Evolutionary conservation across 164 flowering plant genomes (phyloP).

Genomic region (Vitis vinifera): DNA sequence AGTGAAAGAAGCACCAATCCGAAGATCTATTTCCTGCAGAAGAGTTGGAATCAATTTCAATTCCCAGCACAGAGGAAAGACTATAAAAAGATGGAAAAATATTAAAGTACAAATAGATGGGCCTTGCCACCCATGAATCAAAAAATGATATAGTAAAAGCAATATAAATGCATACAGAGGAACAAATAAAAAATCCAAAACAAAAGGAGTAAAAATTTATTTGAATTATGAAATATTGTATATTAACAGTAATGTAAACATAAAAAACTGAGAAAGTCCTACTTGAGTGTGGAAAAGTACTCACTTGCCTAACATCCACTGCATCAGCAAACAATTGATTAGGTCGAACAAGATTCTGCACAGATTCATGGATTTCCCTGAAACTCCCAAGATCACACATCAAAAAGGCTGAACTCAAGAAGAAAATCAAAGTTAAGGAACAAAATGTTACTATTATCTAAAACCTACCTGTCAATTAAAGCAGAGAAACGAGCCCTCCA

Average conservation of each 20-base stretch:
- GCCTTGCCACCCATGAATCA: no score
- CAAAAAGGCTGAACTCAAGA: not conserved
- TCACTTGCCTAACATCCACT: conserved; percentile 94
- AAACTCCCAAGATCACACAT: conserved; percentile 7
- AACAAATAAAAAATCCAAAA: not conserved
- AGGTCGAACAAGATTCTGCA: conserved; percentile 71
- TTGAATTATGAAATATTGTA: no score
- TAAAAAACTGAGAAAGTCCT: not conserved
- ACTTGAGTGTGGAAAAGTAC: conserved; percentile 10
- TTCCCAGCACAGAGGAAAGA: conserved; percentile 1
- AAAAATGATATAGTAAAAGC: not conserved
- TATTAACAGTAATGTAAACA: no score
- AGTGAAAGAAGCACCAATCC: conserved; percentile 98
- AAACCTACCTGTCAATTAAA: conserved; percentile 69
- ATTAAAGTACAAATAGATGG: no score
- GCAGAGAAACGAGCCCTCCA: conserved; percentile 94
- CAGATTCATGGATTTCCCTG: conserved; percentile 82
- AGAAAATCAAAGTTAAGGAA: not conserved
- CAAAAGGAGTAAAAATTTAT: not conserved
- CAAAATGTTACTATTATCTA: not conserved
- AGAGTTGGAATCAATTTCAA: not conserved
- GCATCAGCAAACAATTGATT: conserved; percentile 83
- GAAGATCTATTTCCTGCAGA: conserved; percentile 87
- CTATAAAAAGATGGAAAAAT: no score
- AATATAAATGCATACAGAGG: not conserved